phyloP scores from a whole-genome alignment of 1,284 basidiomycete species.

The Rhodotorula sp. region DNA sequence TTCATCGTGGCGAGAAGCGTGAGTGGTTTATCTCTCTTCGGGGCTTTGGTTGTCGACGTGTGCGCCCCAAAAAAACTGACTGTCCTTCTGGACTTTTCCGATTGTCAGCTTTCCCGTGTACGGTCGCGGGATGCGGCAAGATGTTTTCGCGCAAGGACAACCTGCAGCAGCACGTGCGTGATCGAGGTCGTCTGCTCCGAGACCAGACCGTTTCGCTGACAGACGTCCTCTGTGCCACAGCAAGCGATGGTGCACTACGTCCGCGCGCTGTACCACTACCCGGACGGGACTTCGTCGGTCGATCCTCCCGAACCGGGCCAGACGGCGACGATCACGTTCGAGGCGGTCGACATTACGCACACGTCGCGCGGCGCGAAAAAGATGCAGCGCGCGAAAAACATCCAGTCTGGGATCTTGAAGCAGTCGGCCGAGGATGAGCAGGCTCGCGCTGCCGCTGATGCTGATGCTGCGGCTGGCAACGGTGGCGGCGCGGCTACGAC shows the following conservation, averaged over 20 bases:
- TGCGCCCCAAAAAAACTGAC: background rate
- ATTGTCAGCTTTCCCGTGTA: conserved; percentile 34
- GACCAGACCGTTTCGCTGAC: background rate
- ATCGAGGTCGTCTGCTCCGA: background rate
- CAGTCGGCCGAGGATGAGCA: background rate
- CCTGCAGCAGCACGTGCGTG: conserved; percentile 38
- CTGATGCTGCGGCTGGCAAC: background rate
- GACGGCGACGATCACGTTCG: conserved; percentile 12
- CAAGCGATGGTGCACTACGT: conserved; percentile 32
- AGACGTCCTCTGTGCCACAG: background rate
- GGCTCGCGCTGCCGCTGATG: background rate
- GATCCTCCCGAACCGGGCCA: conserved; percentile 19
- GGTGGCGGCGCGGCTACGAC: background rate
- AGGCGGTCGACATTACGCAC: conserved; percentile 18
- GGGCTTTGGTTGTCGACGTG: background rate
- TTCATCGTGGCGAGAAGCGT: conserved; percentile 40
- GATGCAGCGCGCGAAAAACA: background rate
- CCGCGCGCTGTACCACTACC: conserved; percentile 22
- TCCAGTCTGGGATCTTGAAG: background rate
- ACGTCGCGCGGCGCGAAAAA: conserved; percentile 3
- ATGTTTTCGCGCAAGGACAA: conserved; percentile 41
- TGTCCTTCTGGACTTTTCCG: too few species aligned
- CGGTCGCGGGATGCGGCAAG: conserved; percentile 30
- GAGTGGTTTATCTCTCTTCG: background rate
- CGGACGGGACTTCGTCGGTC: conserved; percentile 19